Evolutionary conservation across 1,284 basidiomycete species (phyloP).

Genomic region (Cutaneotrichosporon sp.): DNA sequence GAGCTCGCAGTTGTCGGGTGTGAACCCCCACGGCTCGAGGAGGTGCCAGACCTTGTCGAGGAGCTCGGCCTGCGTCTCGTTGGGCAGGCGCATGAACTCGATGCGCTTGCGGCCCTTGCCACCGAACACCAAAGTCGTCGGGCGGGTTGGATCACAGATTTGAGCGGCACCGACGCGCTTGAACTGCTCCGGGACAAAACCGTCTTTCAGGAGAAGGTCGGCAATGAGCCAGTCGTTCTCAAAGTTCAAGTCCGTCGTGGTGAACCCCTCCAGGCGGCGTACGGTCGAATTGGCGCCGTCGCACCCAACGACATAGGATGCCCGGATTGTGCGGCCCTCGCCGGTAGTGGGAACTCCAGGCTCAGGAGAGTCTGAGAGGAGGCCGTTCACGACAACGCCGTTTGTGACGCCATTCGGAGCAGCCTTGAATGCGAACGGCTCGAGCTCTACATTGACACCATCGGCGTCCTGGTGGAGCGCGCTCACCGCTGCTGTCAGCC

Average conservation of each 20-base stretch:
- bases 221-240: slow-evolving; percentile 31
- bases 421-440: slow-evolving; percentile 1
- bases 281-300: slow-evolving; percentile 32
- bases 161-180: slow-evolving; percentile 15
- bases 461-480: not conserved
- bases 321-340: slow-evolving; percentile 6
- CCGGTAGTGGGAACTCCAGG: not conserved
- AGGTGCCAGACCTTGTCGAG: slow-evolving; percentile 21
- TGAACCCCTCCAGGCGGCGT: slow-evolving; percentile 18
- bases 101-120: slow-evolving; percentile 25
- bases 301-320: slow-evolving; percentile 25
- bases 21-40: slow-evolving; percentile 22
- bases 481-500: slow-evolving; percentile 5
- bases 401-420: not conserved
- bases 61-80: slow-evolving; percentile 17
- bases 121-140: slow-evolving; percentile 24
- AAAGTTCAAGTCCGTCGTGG: slow-evolving; percentile 21
- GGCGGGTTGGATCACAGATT: slow-evolving; percentile 29
- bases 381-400: slow-evolving; percentile 12
- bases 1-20: slow-evolving; percentile 21
- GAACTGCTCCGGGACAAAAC: slow-evolving; percentile 11
- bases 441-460: slow-evolving; percentile 9
- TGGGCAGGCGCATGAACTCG: slow-evolving; percentile 29
- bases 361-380: not conserved
- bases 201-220: slow-evolving; percentile 20